Percentiles rank a stretch among this genome's conserved stretches.
Conservation (phyloP, 163 green algal species). For the Chlamydomonas reinhardtii region DNA sequence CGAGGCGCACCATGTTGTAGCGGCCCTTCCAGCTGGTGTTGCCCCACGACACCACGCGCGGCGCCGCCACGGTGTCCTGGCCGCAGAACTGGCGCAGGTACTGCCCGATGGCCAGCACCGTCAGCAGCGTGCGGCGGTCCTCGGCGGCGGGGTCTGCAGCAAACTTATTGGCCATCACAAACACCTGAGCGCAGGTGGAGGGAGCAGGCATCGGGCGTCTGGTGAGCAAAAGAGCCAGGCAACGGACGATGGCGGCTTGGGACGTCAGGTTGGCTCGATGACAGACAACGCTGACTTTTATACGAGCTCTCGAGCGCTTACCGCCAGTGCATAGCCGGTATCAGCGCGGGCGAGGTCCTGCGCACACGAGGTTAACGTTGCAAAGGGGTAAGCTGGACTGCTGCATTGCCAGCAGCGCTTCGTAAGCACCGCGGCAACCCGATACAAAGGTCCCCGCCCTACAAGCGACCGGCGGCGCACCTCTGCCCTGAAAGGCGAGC, state of each 20-base stretch:
- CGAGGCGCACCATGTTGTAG: not conserved
- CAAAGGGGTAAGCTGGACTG: too few relatives aligned
- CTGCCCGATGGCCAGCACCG: conserved; percentile 43
- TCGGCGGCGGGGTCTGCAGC: conserved; percentile 26
- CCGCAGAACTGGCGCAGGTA: conserved; percentile 41
- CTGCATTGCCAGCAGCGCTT: too few relatives aligned
- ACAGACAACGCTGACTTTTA: too few relatives aligned
- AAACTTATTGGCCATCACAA: conserved; percentile 55
- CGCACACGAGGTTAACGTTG: not conserved
- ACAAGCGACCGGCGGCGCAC: not conserved
- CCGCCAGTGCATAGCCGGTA: conserved; percentile 5
- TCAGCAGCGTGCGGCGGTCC: conserved; percentile 43
- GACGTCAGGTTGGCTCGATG: too few relatives aligned
- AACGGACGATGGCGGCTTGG: too few relatives aligned
- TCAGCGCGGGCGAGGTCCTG: conserved; percentile 47
- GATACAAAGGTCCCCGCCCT: too few relatives aligned
- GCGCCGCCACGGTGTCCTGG: not conserved
- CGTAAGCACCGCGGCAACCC: too few relatives aligned
- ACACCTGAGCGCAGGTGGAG: not conserved
- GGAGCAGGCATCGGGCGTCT: too few relatives aligned
- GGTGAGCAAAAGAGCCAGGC: too few relatives aligned
- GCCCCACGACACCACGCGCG: conserved; percentile 25
- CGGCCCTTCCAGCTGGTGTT: conserved; percentile 41
- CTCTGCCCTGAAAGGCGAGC: conserved; percentile 35
- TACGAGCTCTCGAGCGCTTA: too few relatives aligned